phyloP scores from a whole-genome alignment of 2,329 filamentous ascomycete species.

The Didymella keratinophila region DNA sequence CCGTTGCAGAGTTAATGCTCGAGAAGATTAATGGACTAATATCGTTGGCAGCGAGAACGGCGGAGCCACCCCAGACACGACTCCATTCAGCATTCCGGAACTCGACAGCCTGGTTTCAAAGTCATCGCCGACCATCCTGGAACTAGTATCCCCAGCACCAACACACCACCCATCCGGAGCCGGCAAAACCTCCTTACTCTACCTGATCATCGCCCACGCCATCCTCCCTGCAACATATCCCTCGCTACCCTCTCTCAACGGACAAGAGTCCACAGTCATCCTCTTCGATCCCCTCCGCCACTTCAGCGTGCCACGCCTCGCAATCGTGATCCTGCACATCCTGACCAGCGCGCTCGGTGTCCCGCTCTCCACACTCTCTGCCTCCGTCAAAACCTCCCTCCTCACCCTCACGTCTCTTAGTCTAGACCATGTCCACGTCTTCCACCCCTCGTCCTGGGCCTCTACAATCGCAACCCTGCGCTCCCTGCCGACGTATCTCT shows the following conservation, averaged over 20 bases:
- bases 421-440: constrained; percentile 66
- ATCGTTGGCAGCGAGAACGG: background rate
- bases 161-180: constrained; percentile 52
- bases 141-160: constrained; percentile 59
- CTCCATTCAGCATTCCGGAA: constrained; percentile 53
- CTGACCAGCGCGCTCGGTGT: constrained; percentile 12
- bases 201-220: constrained; percentile 61
- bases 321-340: constrained; percentile 43
- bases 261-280: constrained; percentile 56
- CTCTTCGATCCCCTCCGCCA: constrained; percentile 64
- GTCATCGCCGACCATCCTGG: constrained; percentile 49
- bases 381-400: background rate
- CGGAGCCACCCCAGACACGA: background rate
- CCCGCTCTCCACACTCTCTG: background rate
- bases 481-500: constrained; percentile 60
- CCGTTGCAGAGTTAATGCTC: background rate
- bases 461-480: constrained; percentile 60
- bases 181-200: constrained; percentile 67
- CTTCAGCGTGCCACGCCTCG: constrained; percentile 61
- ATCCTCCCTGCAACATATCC: constrained; percentile 55
- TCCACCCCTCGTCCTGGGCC: constrained; percentile 61
- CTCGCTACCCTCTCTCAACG: constrained; percentile 44
- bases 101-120: constrained; percentile 54
- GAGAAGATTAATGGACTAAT: background rate
- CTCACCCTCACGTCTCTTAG: constrained; percentile 46